Percentiles rank a stretch among this genome's conserved stretches.
phyloP scores from a whole-genome alignment of 1,139 yeast species.

The Kodamaea sp. region DNA sequence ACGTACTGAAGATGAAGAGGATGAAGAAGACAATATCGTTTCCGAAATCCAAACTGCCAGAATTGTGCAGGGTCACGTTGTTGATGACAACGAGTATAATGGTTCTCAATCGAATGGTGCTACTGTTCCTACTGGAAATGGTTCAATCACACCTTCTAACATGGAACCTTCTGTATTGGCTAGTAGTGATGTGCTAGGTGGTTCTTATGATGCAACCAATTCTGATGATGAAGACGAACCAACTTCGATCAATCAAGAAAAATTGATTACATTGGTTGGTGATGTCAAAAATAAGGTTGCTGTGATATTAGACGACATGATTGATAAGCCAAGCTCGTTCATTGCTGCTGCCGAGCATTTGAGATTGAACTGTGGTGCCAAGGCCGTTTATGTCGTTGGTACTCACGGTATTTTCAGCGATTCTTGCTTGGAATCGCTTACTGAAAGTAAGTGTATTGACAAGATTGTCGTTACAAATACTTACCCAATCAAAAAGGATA shows the following conservation, averaged over 20 bases:
- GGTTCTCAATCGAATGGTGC: constrained; percentile 13
- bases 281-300: constrained; percentile 91
- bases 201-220: constrained; percentile 70
- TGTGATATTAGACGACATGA: constrained; percentile 92
- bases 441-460: constrained; percentile 77
- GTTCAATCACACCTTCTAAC: constrained; percentile 6
- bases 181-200: constrained; percentile 65
- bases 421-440: constrained; percentile 75
- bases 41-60: constrained; percentile 94
- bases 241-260: constrained; percentile 64
- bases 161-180: constrained; percentile 18
- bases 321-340: constrained; percentile 89
- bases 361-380: constrained; percentile 92
- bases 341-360: constrained; percentile 98
- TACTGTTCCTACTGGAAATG: constrained; percentile 1
- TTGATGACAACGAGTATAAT: constrained; percentile 69
- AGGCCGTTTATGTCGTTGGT: constrained; percentile 83
- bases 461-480: constrained; percentile 93
- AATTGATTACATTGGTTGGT: constrained; percentile 92
- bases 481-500: constrained; percentile 73
- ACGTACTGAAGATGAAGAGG: constrained; percentile 43
- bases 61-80: constrained; percentile 95
- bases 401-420: constrained; percentile 94
- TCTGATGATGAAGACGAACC: constrained; percentile 88
- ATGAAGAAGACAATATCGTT: constrained; percentile 62